phyloP scores from a whole-genome alignment of 163 green algal genomes.

The Volvox carteri region DNA sequence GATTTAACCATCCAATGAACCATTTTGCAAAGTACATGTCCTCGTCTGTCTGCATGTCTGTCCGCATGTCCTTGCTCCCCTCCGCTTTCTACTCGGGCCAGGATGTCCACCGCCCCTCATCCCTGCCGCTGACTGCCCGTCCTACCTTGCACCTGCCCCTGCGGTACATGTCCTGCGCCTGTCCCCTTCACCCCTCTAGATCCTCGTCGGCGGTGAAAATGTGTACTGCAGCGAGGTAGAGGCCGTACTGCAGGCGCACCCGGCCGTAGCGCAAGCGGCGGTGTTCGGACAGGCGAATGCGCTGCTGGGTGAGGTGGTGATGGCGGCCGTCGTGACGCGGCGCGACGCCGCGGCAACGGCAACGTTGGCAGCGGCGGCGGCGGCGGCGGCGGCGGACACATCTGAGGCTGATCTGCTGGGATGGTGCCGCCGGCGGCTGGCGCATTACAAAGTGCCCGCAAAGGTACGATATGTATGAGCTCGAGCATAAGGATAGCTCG shows the following conservation, averaged over 20 bases:
- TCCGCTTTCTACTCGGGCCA: too few relatives aligned
- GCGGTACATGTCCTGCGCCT: too few relatives aligned
- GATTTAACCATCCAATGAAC: too few relatives aligned
- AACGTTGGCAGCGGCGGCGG: too few relatives aligned
- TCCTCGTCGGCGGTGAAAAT: conserved; percentile 91
- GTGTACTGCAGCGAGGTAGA: conserved; percentile 95
- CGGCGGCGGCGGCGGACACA: not conserved
- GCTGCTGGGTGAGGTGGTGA: conserved; percentile 76
- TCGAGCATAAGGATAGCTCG: too few relatives aligned
- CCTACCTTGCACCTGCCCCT: too few relatives aligned
- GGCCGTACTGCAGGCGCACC: conserved; percentile 81
- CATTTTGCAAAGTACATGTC: too few relatives aligned
- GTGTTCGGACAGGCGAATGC: conserved; percentile 85
- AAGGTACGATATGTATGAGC: too few relatives aligned
- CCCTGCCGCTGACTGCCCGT: too few relatives aligned
- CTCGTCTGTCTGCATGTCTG: too few relatives aligned
- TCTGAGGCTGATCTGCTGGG: conserved; percentile 69
- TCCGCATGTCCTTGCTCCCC: too few relatives aligned
- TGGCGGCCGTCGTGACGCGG: conserved; percentile 36
- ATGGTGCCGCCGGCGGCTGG: conserved; percentile 83
- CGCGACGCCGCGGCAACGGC: not conserved
- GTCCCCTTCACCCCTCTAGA: conserved; percentile 41
- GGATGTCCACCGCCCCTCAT: too few relatives aligned
- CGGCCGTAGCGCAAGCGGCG: conserved; percentile 78
- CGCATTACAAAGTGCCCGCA: conserved; percentile 90